Conservation (phyloP, 371 early-diverging fungal species). For the Lichtheimia corymbifera region DNA sequence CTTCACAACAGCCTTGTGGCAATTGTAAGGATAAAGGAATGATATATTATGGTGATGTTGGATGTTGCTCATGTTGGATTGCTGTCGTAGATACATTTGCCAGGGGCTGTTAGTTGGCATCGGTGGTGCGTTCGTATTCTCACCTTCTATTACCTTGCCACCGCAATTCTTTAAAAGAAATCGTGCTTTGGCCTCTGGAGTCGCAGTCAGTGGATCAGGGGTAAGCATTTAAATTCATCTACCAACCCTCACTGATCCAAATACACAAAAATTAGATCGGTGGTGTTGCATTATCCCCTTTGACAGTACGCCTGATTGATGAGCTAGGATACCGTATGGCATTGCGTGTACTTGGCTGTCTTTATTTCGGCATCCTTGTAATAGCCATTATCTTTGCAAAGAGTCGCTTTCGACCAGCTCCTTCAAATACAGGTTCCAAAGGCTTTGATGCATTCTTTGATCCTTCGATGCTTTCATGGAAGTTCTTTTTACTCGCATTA, state of each 20-base stretch:
- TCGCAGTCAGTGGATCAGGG: conserved; percentile 70
- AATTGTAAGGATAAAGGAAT: conserved; percentile 25
- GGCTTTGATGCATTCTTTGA: conserved; percentile 18
- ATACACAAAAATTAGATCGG: conserved; percentile 45
- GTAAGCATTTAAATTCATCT: neutral
- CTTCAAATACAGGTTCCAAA: neutral
- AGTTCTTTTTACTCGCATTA: conserved; percentile 22
- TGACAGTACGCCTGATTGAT: conserved; percentile 54
- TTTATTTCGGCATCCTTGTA: conserved; percentile 36
- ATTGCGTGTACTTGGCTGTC: conserved; percentile 40
- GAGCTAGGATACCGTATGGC: conserved; percentile 57
- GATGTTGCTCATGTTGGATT: conserved; percentile 10
- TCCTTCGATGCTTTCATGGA: conserved; percentile 15
- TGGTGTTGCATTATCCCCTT: conserved; percentile 64
- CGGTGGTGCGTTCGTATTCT: conserved; percentile 39
- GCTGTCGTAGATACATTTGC: conserved; percentile 31
- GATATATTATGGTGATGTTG: conserved; percentile 39
- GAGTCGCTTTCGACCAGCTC: conserved; percentile 34
- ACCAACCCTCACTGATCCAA: neutral
- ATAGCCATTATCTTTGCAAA: conserved; percentile 39
- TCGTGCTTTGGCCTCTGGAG: conserved; percentile 46
- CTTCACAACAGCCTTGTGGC: conserved; percentile 43
- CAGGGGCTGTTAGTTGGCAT: conserved; percentile 51
- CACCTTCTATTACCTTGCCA: conserved; percentile 42
- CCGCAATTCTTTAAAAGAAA: conserved; percentile 47